These are phyloP conservation scores for Nicotiana attenuata DNA, from an alignment of 257 asterid species.

Conservation along the genomic window DNA sequence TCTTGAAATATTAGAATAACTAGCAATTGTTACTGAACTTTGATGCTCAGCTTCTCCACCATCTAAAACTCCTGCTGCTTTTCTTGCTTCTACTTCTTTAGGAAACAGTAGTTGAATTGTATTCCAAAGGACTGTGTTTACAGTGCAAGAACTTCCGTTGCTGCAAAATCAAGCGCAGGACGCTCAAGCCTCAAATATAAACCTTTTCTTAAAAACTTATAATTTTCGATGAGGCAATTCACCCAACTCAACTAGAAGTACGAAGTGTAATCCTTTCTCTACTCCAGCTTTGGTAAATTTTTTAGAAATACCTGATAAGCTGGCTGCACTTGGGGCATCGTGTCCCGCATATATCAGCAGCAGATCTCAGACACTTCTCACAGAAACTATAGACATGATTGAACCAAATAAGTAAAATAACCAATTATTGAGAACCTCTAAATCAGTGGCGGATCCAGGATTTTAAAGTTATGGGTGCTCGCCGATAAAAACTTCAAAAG, in stretches of 20 bases:
- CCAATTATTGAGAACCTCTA: background rate
- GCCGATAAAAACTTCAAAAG: too few relatives aligned
- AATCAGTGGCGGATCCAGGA: too few relatives aligned
- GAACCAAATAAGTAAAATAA: background rate
- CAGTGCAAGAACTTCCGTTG: slow-evolving; percentile 69
- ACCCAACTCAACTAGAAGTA: background rate
- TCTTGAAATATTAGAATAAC: slow-evolving; percentile 11
- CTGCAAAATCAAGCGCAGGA: slow-evolving; percentile 27
- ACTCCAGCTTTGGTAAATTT: background rate
- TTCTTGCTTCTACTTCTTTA: slow-evolving; percentile 72
- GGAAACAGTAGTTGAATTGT: background rate
- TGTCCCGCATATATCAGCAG: slow-evolving; percentile 91
- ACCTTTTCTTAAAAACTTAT: background rate
- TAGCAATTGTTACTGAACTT: background rate
- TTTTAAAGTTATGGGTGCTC: too few relatives aligned
- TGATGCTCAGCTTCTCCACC: slow-evolving; percentile 14
- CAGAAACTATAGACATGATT: slow-evolving; percentile 50
- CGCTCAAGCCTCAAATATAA: background rate
- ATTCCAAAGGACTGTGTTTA: slow-evolving; percentile 26
- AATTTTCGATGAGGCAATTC: background rate
- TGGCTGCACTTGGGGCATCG: slow-evolving; percentile 95
- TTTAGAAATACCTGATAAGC: slow-evolving; percentile 49
- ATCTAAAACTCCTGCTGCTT: slow-evolving; percentile 25
- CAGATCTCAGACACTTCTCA: slow-evolving; percentile 66
- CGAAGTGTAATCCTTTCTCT: background rate